Evolutionary conservation across 192 early-diverging fungal species (phyloP).

Genomic region (Backusella psychrophila): DNA sequence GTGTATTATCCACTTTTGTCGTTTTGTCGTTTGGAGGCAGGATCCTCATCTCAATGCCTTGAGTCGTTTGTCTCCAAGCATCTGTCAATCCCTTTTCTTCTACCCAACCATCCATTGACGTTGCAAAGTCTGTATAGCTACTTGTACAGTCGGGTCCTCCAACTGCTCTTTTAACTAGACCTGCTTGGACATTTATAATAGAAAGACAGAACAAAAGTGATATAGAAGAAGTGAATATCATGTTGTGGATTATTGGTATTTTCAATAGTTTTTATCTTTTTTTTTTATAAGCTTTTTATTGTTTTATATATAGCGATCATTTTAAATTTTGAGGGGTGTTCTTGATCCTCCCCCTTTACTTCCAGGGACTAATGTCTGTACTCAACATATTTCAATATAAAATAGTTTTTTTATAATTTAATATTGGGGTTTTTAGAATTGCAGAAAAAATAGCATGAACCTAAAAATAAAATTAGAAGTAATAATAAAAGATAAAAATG

Average conservation of each 20-base stretch:
- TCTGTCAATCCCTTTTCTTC: not conserved
- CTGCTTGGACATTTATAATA: not conserved
- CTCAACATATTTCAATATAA: conserved; percentile 5
- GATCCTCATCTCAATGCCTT: conserved; percentile 11
- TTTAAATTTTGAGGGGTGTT: not conserved
- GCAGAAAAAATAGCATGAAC: not conserved
- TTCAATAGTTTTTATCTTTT: not conserved
- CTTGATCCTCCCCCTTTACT: not conserved
- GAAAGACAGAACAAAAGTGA: not conserved
- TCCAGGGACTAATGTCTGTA: not conserved
- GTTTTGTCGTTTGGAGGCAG: conserved; percentile 2
- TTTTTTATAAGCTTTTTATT: not conserved
- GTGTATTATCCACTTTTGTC: not conserved
- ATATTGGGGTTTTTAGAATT: not conserved
- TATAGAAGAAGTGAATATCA: not conserved
- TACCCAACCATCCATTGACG: not conserved
- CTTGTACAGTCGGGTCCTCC: not conserved
- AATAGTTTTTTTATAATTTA: not conserved
- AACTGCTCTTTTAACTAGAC: not conserved
- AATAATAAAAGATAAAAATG: not conserved
- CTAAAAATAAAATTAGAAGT: not conserved
- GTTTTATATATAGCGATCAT: not conserved
- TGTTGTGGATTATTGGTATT: not conserved
- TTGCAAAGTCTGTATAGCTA: not conserved
- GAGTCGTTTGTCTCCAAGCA: not conserved